phyloP scores from a whole-genome alignment of 352 stramenopile species.

The Pythium aristosporum region DNA sequence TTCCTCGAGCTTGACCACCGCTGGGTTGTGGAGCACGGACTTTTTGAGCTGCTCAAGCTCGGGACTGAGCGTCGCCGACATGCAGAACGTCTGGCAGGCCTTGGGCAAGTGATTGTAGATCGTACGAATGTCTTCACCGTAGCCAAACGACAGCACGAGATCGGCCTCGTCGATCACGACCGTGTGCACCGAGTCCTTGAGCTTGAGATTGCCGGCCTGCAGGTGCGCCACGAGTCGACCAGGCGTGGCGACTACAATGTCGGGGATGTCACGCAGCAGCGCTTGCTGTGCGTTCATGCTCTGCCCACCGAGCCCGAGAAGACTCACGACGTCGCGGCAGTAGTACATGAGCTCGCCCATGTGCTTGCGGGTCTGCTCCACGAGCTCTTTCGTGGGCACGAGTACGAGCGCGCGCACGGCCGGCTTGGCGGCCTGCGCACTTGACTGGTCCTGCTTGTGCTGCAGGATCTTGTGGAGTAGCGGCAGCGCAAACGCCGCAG shows the following conservation, averaged over 20 bases:
- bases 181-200: constrained; percentile 92
- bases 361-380: constrained; percentile 91
- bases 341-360: constrained; percentile 97
- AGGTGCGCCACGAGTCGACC: constrained; percentile 92
- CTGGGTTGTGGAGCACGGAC: constrained; percentile 96
- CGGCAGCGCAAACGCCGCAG: constrained; percentile 91
- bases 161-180: constrained; percentile 99
- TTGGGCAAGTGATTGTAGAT: constrained; percentile 96
- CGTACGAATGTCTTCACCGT: constrained; percentile 90
- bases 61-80: constrained; percentile 96
- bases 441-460: constrained; percentile 66
- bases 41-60: constrained; percentile 97
- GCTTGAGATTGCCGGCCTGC: constrained; percentile 69
- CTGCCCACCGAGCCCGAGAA: constrained; percentile 89
- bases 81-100: constrained; percentile 98
- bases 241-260: constrained; percentile 95
- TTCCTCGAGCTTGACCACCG: constrained; percentile 97
- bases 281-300: constrained; percentile 90
- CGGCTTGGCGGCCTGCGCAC: constrained; percentile 31
- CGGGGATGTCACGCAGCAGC: constrained; percentile 79
- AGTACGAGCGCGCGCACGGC: constrained; percentile 91
- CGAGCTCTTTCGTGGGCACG: constrained; percentile 97
- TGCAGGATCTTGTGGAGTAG: constrained; percentile 92
- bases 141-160: constrained; percentile 97
- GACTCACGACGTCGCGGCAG: constrained; percentile 92